phyloP scores from a whole-genome alignment of 768 basidiomycete genomes.

The Royoungia palumana region DNA sequence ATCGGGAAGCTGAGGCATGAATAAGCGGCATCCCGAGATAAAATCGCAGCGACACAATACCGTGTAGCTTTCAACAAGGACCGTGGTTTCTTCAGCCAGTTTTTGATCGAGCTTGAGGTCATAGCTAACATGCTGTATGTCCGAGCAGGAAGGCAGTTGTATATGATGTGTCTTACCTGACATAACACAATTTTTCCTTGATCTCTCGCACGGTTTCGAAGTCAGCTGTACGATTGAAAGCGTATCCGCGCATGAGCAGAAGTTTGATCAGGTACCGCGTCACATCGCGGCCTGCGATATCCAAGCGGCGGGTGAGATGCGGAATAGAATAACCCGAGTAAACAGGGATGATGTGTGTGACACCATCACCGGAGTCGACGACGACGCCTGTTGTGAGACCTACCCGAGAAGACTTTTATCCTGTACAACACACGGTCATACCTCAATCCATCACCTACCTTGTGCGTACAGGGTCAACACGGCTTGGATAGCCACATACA shows the following conservation, averaged over 20 bases:
- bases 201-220: conserved; percentile 99
- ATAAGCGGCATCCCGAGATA: conserved; percentile 3
- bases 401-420: conserved; percentile 31
- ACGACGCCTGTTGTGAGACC: conserved; percentile 98
- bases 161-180: conserved; percentile 56
- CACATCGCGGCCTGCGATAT: conserved; percentile 97
- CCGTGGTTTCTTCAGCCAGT: conserved; percentile 93
- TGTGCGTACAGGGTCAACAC: conserved; percentile 98
- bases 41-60: conserved; percentile 42
- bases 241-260: conserved; percentile 99
- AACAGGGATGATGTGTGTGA: conserved; percentile 98
- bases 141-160: background rate
- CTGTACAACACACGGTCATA: background rate
- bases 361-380: conserved; percentile 98
- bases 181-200: conserved; percentile 98
- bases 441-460: conserved; percentile 52
- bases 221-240: conserved; percentile 98
- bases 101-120: conserved; percentile 95
- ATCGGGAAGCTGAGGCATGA: conserved; percentile 70
- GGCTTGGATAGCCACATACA: conserved; percentile 98
- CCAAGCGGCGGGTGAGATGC: conserved; percentile 89
- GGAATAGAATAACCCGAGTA: conserved; percentile 97
- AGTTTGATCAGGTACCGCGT: conserved; percentile 99
- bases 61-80: conserved; percentile 93
- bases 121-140: conserved; percentile 51